phyloP scores from a whole-genome alignment of 2,329 filamentous ascomycete species.

The Rhynchosporium graminicola region DNA sequence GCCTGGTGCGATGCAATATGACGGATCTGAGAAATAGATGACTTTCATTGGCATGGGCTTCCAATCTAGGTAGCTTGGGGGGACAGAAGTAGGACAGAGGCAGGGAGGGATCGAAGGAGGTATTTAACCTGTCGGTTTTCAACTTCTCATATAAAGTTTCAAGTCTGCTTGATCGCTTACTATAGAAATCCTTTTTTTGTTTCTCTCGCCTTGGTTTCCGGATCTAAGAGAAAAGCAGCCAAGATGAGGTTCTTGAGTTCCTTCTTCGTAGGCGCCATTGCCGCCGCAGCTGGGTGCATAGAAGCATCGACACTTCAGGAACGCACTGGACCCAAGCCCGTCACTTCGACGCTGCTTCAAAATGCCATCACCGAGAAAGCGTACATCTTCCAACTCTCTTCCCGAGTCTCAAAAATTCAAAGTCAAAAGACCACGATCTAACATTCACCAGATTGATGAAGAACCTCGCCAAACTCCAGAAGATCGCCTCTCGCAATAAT shows the following conservation, averaged over 20 bases:
- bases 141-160: neutral
- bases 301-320: slow-evolving; percentile 16
- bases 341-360: slow-evolving; percentile 21
- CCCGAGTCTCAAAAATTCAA: neutral
- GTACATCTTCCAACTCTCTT: neutral
- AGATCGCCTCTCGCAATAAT: slow-evolving; percentile 21
- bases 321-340: slow-evolving; percentile 18
- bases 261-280: neutral
- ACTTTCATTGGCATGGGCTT: neutral
- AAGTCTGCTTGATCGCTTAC: neutral
- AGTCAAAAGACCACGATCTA: neutral
- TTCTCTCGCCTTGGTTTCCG: neutral
- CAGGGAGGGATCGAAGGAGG: neutral
- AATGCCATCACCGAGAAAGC: slow-evolving; percentile 21
- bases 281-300: slow-evolving; percentile 8
- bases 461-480: slow-evolving; percentile 22
- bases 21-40: neutral
- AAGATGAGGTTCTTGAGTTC: slow-evolving; percentile 11
- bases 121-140: slow-evolving; percentile 8
- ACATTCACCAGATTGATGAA: slow-evolving; percentile 23
- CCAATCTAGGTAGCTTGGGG: too few relatives aligned
- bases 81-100: too few relatives aligned
- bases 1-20: too few relatives aligned
- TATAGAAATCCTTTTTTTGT: neutral
- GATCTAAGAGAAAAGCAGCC: neutral